phyloP scores from a whole-genome alignment of 495 filamentous ascomycete genomes.

The Ascodesmis nigricans region DNA sequence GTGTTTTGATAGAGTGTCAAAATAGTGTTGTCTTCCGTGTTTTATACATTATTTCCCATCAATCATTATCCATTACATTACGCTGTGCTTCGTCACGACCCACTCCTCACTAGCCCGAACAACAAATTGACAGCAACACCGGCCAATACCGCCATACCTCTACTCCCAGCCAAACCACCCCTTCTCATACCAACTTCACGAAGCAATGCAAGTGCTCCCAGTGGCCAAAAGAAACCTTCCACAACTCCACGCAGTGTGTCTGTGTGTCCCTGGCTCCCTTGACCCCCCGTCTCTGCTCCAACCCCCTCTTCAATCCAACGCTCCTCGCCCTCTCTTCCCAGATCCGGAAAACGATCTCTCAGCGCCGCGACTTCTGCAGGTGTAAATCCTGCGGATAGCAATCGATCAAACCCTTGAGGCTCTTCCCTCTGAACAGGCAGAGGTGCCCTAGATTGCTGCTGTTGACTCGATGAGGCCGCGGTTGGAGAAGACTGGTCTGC shows the following conservation, averaged over 20 bases:
- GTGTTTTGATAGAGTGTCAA: slow-evolving; percentile 6
- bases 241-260: slow-evolving; percentile 73
- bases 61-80: slow-evolving; percentile 9
- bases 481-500: slow-evolving; percentile 13
- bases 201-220: too few species aligned
- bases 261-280: slow-evolving; percentile 30
- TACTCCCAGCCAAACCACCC: slow-evolving; percentile 62
- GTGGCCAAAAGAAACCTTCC: slow-evolving; percentile 84
- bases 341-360: slow-evolving; percentile 54
- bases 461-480: too few species aligned
- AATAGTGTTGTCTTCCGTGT: slow-evolving; percentile 7
- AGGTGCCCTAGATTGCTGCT: too few species aligned
- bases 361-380: slow-evolving; percentile 57
- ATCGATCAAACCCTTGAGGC: slow-evolving; percentile 54
- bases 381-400: slow-evolving; percentile 60
- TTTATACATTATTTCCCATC: slow-evolving; percentile 16
- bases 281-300: slow-evolving; percentile 23
- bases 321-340: slow-evolving; percentile 52
- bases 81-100: neutral
- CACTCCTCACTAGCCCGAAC: slow-evolving; percentile 40
- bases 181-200: slow-evolving; percentile 59
- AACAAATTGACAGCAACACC: slow-evolving; percentile 53
- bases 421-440: too few species aligned
- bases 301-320: slow-evolving; percentile 61
- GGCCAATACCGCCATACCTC: slow-evolving; percentile 61